Evolutionary conservation across 768 basidiomycete genomes (phyloP).

Genomic region (Tylopilus cervinicoccineus): DNA sequence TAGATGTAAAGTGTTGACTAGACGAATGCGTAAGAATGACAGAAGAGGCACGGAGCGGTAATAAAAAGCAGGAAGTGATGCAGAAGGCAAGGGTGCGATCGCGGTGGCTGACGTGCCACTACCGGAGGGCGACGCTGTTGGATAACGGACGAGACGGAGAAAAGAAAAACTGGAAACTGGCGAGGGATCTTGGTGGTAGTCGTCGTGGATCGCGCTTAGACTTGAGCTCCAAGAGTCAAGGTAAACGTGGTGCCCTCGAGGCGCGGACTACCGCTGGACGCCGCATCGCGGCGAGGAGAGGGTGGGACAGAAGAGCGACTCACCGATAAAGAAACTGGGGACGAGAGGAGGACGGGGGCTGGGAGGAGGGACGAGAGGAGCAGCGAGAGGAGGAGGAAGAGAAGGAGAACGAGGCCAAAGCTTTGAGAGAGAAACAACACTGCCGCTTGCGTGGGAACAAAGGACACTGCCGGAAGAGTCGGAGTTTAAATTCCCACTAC

Average conservation of each 20-base stretch:
- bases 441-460: constrained; percentile 40
- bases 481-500: constrained; percentile 50
- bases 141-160: neutral
- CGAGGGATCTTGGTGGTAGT: constrained; percentile 2
- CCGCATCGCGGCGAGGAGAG: constrained; percentile 5
- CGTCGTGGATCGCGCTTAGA: constrained; percentile 1
- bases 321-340: constrained; percentile 20
- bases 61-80: constrained; percentile 29
- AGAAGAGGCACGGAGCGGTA: constrained; percentile 12
- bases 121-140: constrained; percentile 1
- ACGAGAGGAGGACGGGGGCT: constrained; percentile 12
- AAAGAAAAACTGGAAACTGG: neutral
- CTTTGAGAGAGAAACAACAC: constrained; percentile 41
- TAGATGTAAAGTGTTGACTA: constrained; percentile 14
- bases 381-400: constrained; percentile 29
- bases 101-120: constrained; percentile 34
- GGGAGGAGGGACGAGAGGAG: constrained; percentile 24
- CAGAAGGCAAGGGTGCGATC: constrained; percentile 29
- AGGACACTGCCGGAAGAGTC: constrained; percentile 27
- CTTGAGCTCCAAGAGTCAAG: constrained; percentile 5
- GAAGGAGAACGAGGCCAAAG: constrained; percentile 22
- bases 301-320: constrained; percentile 10
- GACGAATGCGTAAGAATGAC: constrained; percentile 11
- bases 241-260: constrained; percentile 31
- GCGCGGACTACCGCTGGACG: constrained; percentile 16